Percentiles rank a stretch among this genome's conserved stretches.
phyloP scores from a whole-genome alignment of 2,329 filamentous ascomycete genomes.

The Sporothrix globosa region DNA sequence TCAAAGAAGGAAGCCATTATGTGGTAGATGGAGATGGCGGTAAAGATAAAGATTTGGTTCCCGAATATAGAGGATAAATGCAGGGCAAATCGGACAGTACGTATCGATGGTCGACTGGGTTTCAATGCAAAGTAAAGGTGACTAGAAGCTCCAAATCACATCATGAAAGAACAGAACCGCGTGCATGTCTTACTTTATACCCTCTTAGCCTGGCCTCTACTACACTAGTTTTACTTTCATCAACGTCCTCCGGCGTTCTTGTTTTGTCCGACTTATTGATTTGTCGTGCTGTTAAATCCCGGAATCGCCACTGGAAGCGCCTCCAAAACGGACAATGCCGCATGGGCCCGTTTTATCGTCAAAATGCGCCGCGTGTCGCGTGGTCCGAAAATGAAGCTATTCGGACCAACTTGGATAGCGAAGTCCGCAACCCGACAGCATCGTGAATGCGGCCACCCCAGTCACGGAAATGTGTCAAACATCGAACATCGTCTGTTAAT shows the following conservation, averaged over 20 bases:
- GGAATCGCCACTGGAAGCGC: neutral
- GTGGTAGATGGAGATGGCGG: neutral
- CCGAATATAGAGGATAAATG: neutral
- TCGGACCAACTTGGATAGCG: slow-evolving; percentile 22
- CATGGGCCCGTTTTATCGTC: neutral
- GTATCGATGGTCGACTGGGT: too few relatives aligned
- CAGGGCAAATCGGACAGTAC: too few relatives aligned
- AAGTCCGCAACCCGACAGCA: slow-evolving; percentile 9
- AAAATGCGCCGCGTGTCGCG: neutral
- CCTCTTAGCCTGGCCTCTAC: neutral
- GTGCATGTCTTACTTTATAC: neutral
- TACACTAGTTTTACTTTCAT: neutral
- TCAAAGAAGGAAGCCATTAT: slow-evolving; percentile 46
- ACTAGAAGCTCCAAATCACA: neutral
- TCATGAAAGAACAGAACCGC: too few relatives aligned
- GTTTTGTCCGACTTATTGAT: slow-evolving; percentile 18
- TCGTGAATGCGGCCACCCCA: neutral
- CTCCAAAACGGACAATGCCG: neutral
- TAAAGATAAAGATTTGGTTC: too few relatives aligned
- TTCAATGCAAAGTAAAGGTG: neutral
- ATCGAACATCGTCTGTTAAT: neutral
- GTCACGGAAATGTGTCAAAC: too few relatives aligned
- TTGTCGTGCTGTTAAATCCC: neutral
- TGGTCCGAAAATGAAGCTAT: slow-evolving; percentile 20
- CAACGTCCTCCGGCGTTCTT: neutral